These are phyloP conservation scores for Penicillium bovifimosum DNA, from an alignment of 495 filamentous ascomycete species.

Conservation along the genomic window DNA sequence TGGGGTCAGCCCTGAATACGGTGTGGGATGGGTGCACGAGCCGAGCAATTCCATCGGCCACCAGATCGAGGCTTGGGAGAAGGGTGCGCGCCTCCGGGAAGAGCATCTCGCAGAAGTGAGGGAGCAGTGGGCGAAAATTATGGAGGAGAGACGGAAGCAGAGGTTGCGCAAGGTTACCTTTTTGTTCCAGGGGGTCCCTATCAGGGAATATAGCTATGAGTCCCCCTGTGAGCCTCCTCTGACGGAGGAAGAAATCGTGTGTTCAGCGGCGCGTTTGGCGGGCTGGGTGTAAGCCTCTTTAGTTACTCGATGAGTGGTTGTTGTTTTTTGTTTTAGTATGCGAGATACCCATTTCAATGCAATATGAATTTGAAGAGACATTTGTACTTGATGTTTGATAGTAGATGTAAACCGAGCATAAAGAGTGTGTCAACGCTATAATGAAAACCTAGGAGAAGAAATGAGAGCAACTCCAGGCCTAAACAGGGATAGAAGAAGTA, in stretches of 20 bases:
- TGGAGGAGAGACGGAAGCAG: not conserved
- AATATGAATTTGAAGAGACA: too few relatives aligned
- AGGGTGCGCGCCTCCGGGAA: not conserved
- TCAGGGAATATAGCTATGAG: not conserved
- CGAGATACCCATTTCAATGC: too few relatives aligned
- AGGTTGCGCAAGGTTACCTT: not conserved
- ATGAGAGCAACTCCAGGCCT: too few relatives aligned
- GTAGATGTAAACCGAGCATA: too few relatives aligned
- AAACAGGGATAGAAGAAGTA: too few relatives aligned
- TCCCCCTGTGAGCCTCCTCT: not conserved
- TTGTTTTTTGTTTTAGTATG: not conserved
- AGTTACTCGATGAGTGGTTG: not conserved
- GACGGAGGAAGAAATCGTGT: not conserved
- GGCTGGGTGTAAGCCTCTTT: too few relatives aligned
- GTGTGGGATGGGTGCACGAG: not conserved
- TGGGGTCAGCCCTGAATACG: not conserved
- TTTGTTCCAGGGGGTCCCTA: not conserved
- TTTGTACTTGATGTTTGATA: too few relatives aligned
- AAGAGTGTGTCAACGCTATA: too few relatives aligned
- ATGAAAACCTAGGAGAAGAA: too few relatives aligned
- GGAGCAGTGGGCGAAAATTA: not conserved
- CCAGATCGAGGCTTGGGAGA: not conserved
- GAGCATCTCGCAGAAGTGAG: not conserved
- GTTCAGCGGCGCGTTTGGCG: not conserved
- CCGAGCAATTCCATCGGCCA: slow-evolving; percentile 1